Percentiles rank a stretch among this genome's conserved stretches.
Conservation (phyloP, 169 alveolate genomes). For the Plasmodium berghei region DNA sequence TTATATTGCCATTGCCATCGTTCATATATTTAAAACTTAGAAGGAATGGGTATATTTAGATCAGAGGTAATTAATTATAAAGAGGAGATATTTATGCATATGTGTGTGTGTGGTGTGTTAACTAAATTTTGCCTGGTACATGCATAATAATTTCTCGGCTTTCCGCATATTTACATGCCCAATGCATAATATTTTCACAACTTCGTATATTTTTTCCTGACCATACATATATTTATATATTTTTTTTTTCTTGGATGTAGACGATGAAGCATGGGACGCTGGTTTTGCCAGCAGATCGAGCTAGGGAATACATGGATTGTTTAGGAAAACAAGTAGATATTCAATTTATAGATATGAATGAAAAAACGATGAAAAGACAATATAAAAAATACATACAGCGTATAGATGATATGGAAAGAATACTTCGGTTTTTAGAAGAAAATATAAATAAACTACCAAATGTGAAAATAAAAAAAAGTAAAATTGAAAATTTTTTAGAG, state of each 20-base stretch:
- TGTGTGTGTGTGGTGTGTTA: background rate
- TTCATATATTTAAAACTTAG: background rate
- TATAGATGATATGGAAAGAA: slow-evolving; percentile 94
- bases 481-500: slow-evolving; percentile 86
- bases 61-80: slow-evolving; percentile 42
- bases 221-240: background rate
- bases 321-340: slow-evolving; percentile 90
- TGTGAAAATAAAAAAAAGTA: slow-evolving; percentile 83
- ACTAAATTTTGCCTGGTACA: background rate
- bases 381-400: slow-evolving; percentile 92
- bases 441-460: slow-evolving; percentile 88
- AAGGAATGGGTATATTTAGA: slow-evolving; percentile 65
- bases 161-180: background rate
- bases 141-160: background rate
- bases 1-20: too few species aligned
- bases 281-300: slow-evolving; percentile 93
- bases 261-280: slow-evolving; percentile 94
- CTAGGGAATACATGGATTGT: slow-evolving; percentile 90
- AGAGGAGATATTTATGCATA: too few species aligned
- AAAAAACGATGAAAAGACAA: slow-evolving; percentile 89
- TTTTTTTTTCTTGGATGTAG: slow-evolving; percentile 24
- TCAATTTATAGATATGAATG: slow-evolving; percentile 92
- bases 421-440: slow-evolving; percentile 87
- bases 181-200: background rate
- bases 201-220: background rate